Conservation (phyloP, 1,139 yeast genomes). For the Scheffersomyces lignicola region DNA sequence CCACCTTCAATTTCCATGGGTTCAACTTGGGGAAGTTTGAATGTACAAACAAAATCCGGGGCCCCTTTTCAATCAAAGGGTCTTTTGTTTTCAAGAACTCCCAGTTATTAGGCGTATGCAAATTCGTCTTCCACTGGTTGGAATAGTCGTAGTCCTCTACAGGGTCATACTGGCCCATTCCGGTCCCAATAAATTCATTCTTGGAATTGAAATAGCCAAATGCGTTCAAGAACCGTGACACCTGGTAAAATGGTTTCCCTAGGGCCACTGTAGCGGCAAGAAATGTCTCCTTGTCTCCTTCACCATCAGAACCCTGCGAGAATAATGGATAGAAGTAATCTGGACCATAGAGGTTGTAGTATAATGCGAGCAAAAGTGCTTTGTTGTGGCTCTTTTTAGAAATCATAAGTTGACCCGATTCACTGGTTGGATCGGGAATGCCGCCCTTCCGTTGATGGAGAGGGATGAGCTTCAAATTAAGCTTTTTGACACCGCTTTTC, state of each 20-base stretch:
- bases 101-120: slow-evolving; percentile 12
- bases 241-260: slow-evolving; percentile 63
- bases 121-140: slow-evolving; percentile 7
- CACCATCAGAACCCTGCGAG: slow-evolving; percentile 84
- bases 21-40: slow-evolving; percentile 66
- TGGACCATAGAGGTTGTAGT: slow-evolving; percentile 81
- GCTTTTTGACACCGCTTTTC: neutral
- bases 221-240: slow-evolving; percentile 55
- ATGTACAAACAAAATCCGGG: slow-evolving; percentile 58
- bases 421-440: slow-evolving; percentile 79
- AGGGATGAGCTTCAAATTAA: slow-evolving; percentile 34
- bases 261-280: slow-evolving; percentile 75
- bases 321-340: slow-evolving; percentile 78
- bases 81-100: slow-evolving; percentile 13
- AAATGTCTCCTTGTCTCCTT: slow-evolving; percentile 90
- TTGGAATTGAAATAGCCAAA: slow-evolving; percentile 49
- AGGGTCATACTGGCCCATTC: slow-evolving; percentile 76
- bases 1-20: slow-evolving; percentile 50
- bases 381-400: slow-evolving; percentile 65
- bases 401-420: slow-evolving; percentile 78
- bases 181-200: slow-evolving; percentile 55
- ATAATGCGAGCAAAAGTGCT: slow-evolving; percentile 65
- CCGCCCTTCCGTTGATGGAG: slow-evolving; percentile 69
- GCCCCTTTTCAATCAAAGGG: slow-evolving; percentile 26
- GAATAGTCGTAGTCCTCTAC: slow-evolving; percentile 48